Evolutionary conservation across 2,329 filamentous ascomycete species (phyloP), one percentile per base, ranked within the genome.

Genomic region (Sarocladium strictum): DNA sequence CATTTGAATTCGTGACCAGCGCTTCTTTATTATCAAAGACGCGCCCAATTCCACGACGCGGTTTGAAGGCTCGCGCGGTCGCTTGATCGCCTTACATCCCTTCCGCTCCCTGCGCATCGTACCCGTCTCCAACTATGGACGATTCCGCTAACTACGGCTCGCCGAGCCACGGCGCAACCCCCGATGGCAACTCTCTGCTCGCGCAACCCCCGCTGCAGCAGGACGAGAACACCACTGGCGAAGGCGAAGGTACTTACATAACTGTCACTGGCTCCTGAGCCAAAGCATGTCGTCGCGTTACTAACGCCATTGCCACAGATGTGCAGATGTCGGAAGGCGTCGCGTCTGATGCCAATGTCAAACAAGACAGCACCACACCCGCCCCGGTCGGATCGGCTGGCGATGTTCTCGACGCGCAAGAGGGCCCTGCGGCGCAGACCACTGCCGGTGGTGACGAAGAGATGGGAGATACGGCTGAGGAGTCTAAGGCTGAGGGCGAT

Each of bases 381-480:
- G 81, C 79, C 19, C 77, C 83, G 57, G 76, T 75, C 58, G 74
- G 69, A 55, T 62, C 64, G 50, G 73, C 72, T 58, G 84, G 87
- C 65, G 87, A 85, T 64, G 81, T 83, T n/a, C 75, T 86, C 62
- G 84, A 90, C 74, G 84, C 84, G 55, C 84, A 85, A 38, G 77
- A 81, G 57, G 85, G 78, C 50, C 84, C 84, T 33, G 35, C 57
- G 38, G 53, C 63, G 56, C 82, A 88, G 63, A 80, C 80, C 58
- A 79, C 77, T 54, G 74, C 79, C 58, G 79, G 73, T 59, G 86
- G 87, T 61, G 89, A 94, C 65, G 87, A 91, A 66, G 89, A 92
- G 63, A 93, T 93, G 89, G 86, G 80, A 56, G 89, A 88, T 60
- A 82, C 74, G 57, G 74, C 75, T 43, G 73, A 76, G 45, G 76